Conservation (phyloP, 2,329 filamentous ascomycete genomes). For the Colletotrichum tabaci region DNA sequence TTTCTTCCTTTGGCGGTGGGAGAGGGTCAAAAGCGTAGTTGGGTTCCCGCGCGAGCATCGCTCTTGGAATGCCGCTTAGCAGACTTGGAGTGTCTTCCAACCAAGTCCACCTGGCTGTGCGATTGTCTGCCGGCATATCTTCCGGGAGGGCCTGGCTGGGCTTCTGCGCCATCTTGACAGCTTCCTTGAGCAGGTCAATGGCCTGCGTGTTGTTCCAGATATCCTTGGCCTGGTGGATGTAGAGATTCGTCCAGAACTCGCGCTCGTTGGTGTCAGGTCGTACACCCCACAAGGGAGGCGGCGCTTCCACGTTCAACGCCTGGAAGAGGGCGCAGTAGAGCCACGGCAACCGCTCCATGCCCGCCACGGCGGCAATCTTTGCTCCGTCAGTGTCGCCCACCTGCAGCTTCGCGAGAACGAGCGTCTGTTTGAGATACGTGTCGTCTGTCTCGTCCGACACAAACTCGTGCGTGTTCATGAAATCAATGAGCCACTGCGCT, state of each 20-base stretch:
- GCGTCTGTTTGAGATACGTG: slow-evolving; percentile 82
- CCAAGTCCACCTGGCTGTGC: slow-evolving; percentile 81
- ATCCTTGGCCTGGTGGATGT: slow-evolving; percentile 82
- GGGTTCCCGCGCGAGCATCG: slow-evolving; percentile 74
- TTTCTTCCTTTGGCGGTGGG: slow-evolving; percentile 74
- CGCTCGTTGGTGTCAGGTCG: slow-evolving; percentile 73
- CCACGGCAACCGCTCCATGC: slow-evolving; percentile 86
- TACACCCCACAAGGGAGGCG: slow-evolving; percentile 87
- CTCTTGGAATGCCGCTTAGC: slow-evolving; percentile 77
- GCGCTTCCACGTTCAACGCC: slow-evolving; percentile 83
- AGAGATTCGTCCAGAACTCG: slow-evolving; percentile 81
- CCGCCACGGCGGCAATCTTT: slow-evolving; percentile 73
- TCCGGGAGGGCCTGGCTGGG: slow-evolving; percentile 56
- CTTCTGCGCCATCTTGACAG: slow-evolving; percentile 70
- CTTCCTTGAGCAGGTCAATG: slow-evolving; percentile 77
- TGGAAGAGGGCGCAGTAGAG: slow-evolving; percentile 85
- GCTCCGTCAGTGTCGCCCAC: slow-evolving; percentile 74
- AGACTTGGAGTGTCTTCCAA: slow-evolving; percentile 82
- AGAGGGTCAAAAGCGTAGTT: slow-evolving; percentile 87
- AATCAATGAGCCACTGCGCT: slow-evolving; percentile 80
- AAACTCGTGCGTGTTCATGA: slow-evolving; percentile 68
- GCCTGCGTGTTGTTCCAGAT: slow-evolving; percentile 88
- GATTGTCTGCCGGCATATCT: slow-evolving; percentile 59
- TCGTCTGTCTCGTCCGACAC: slow-evolving; percentile 56
- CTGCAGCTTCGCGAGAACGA: slow-evolving; percentile 83